A percentile compares a stretch with the other conserved stretches of the same genome.
phyloP scores from a whole-genome alignment of 257 asterid genomes.

The Lycium ferocissimum region DNA sequence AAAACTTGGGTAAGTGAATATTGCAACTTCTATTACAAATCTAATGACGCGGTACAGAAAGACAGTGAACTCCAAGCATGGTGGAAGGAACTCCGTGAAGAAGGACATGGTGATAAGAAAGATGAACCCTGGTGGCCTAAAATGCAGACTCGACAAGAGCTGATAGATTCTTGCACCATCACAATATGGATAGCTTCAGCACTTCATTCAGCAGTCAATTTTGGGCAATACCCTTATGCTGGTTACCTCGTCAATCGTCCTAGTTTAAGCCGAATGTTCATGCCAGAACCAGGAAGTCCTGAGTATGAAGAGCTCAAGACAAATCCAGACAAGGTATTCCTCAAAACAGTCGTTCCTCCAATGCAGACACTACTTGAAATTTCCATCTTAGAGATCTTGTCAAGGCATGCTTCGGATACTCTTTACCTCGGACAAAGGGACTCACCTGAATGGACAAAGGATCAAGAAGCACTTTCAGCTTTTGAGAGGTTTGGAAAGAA shows the following conservation, averaged over 20 bases:
- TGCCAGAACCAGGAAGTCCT: constrained; percentile 61
- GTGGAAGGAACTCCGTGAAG: constrained; percentile 73
- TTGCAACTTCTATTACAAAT: constrained; percentile 65
- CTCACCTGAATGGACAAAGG: constrained; percentile 54
- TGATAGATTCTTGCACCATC: constrained; percentile 64
- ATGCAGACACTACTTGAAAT: constrained; percentile 62
- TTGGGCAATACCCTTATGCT: constrained; percentile 72
- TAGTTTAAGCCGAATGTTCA: constrained; percentile 61
- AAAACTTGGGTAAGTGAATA: constrained; percentile 71
- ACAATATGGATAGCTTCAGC: constrained; percentile 84
- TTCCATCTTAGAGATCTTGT: constrained; percentile 63
- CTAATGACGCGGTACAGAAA: constrained; percentile 47
- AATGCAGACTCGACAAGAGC: constrained; percentile 61
- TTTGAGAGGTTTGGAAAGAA: constrained; percentile 59
- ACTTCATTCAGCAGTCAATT: constrained; percentile 80
- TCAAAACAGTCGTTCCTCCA: constrained; percentile 72
- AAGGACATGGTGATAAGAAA: constrained; percentile 77
- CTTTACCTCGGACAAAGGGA: constrained; percentile 70
- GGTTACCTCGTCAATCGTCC: constrained; percentile 80
- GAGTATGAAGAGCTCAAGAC: constrained; percentile 65
- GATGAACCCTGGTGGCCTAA: constrained; percentile 79
- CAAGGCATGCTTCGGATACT: constrained; percentile 76
- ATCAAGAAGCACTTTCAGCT: constrained; percentile 55
- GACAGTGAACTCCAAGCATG: constrained; percentile 76
- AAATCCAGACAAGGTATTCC: constrained; percentile 62